A percentile compares a stretch with the other conserved stretches of the same genome.
Evolutionary conservation across 2,329 filamentous ascomycete genomes (phyloP).

Genomic region (Cercospora citrullina): DNA sequence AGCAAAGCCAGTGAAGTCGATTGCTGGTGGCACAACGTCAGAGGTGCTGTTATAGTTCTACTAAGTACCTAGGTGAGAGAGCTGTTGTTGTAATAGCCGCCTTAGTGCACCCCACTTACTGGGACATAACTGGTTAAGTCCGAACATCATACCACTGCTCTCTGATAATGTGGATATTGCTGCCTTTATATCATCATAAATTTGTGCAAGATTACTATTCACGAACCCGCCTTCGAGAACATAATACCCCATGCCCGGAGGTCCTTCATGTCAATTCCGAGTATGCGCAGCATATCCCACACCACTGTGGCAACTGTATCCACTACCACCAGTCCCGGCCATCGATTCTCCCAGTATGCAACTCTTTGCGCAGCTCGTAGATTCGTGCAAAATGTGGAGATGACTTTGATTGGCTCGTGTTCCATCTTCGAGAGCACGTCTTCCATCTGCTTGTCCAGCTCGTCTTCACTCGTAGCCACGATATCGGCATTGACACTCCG

Average conservation of each 20-base stretch:
- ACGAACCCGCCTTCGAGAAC: conserved; percentile 24
- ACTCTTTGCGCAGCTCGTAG: conserved; percentile 44
- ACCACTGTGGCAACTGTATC: conserved; percentile 49
- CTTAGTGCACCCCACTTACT: background rate
- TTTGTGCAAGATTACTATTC: conserved; percentile 1
- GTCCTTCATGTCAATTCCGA: conserved; percentile 35
- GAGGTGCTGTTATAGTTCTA: background rate
- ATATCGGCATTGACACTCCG: conserved; percentile 44
- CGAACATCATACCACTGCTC: background rate
- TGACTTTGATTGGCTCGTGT: conserved; percentile 36
- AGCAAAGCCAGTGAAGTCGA: background rate
- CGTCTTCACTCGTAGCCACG: conserved; percentile 39
- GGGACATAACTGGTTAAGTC: background rate
- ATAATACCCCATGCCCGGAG: conserved; percentile 43
- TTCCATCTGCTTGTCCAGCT: conserved; percentile 35
- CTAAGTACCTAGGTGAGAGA: background rate
- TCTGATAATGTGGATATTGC: background rate
- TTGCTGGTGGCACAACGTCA: background rate
- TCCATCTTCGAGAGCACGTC: conserved; percentile 29
- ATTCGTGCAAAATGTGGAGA: conserved; percentile 50
- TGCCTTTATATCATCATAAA: background rate
- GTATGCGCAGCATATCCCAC: conserved; percentile 44
- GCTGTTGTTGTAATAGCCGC: background rate
- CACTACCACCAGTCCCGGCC: conserved; percentile 41
- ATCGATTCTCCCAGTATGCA: conserved; percentile 41